Conservation (phyloP, 805 yeast genomes). For the Myxozyma neotropica region DNA sequence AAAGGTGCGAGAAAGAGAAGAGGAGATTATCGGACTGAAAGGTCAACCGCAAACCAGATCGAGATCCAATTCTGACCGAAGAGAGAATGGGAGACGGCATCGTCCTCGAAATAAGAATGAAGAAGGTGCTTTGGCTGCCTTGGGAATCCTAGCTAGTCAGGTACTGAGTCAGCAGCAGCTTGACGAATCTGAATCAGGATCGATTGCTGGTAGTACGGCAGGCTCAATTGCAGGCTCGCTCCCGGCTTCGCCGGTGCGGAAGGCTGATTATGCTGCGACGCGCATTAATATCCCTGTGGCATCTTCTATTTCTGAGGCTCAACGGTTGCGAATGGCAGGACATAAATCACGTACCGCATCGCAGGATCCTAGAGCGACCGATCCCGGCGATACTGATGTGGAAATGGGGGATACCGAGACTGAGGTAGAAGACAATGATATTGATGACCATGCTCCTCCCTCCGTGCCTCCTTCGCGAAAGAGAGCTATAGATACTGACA, state of each 20-base stretch:
- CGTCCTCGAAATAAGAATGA: slow-evolving; percentile 9
- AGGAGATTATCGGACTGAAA: slow-evolving; percentile 49
- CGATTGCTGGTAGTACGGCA: background rate
- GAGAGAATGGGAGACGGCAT: slow-evolving; percentile 20
- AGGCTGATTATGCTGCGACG: background rate
- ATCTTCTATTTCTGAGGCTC: slow-evolving; percentile 3
- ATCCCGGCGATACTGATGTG: slow-evolving; percentile 5
- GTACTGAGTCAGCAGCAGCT: slow-evolving; percentile 31
- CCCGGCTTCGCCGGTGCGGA: slow-evolving; percentile 4
- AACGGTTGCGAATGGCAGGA: slow-evolving; percentile 3
- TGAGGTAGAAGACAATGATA: slow-evolving; percentile 6
- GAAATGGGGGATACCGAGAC: slow-evolving; percentile 3
- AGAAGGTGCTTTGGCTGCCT: slow-evolving; percentile 49
- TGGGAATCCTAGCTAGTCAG: slow-evolving; percentile 59
- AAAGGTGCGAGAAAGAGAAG: slow-evolving; percentile 50
- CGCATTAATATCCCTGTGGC: too few relatives aligned
- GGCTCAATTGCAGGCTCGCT: slow-evolving; percentile 4
- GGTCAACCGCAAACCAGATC: slow-evolving; percentile 40
- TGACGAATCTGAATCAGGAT: slow-evolving; percentile 3
- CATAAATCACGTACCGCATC: background rate
- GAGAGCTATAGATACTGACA: background rate
- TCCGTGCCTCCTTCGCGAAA: background rate
- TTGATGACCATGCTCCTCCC: background rate
- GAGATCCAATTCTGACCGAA: slow-evolving; percentile 1
- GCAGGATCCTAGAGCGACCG: background rate